Base-by-base conservation (phyloP, 2,329 filamentous ascomycete species). In the Cladosporium oxysporum region DNA sequence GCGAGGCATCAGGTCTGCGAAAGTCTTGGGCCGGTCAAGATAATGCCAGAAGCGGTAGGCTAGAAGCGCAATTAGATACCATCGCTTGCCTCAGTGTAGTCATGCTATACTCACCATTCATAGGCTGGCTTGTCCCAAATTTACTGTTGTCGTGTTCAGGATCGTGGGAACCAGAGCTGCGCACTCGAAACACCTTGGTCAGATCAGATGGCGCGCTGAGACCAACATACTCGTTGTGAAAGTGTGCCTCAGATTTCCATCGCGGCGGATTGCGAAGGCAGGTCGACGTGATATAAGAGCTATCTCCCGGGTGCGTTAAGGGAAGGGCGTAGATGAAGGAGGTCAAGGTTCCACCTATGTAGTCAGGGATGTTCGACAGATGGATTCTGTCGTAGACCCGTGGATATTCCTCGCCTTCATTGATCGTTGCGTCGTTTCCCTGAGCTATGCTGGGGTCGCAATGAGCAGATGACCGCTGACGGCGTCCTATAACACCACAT, bases 301-400 rank as follows among this genome's bases (percentile, higher is more conserved):
- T 33, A 12, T 52, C 16, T 16, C 47, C 58, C 14, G 57, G 57
- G 21, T 62, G 23, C 41, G 35, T 62, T 11, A 62, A 12, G 14
- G 58, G 58, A 16, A 55, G 28, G 11, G 64, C 64, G 21, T 62
- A 66, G 14, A 66, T 47, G 35, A 47, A 66, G 23, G 31, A 41
- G 6, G 50, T 35, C 8, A 66, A 35, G 2, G 58, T 62, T 5
- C 59, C 64, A 29, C 64, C 64, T 12, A 50, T 63, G 23, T 62
- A 63, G 29, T 66, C 59, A 26, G 64, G 64, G 26, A 66, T 57
- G 29, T 66, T 64, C 14, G 61, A 49, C 28, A 61, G 64, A n/a
- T 62, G 59, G 29, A 53, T 53, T 6, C 59, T 35, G 44, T 62
- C 59, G 31, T 62, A 62, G n/a, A 52, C 21, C n/a, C 21, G 58